Evolutionary conservation across 257 asterid species (phyloP).

Genomic region (Solanum pinnatisectum): DNA sequence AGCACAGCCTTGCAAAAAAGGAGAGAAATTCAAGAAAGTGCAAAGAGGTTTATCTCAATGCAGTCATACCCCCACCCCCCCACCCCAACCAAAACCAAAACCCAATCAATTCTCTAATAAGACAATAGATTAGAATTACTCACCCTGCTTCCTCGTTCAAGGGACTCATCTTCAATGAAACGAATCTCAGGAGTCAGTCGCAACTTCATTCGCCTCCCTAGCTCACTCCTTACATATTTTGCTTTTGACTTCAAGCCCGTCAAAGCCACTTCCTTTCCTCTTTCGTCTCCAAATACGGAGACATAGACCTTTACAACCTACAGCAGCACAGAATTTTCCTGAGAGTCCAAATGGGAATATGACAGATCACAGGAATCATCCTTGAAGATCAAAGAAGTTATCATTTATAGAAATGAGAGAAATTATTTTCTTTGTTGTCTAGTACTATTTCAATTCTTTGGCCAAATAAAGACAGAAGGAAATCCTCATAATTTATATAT

Average conservation of each 20-base stretch:
- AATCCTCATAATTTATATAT: background rate
- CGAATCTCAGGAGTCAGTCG: constrained; percentile 95
- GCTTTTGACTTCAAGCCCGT: constrained; percentile 88
- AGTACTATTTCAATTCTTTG: background rate
- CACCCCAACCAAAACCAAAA: background rate
- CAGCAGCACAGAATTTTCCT: background rate
- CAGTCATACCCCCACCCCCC: background rate
- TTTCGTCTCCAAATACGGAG: constrained; percentile 94
- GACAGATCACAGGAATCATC: background rate
- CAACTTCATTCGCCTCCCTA: constrained; percentile 93
- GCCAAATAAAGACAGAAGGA: background rate
- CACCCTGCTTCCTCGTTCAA: constrained; percentile 99
- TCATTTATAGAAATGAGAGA: background rate
- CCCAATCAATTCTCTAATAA: background rate
- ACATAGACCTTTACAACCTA: constrained; percentile 97
- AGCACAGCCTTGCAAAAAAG: background rate
- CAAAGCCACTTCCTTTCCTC: constrained; percentile 94
- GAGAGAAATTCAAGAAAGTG: background rate
- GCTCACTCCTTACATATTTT: constrained; percentile 79
- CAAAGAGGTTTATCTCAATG: background rate
- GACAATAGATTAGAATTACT: constrained; percentile 14
- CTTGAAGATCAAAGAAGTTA: background rate
- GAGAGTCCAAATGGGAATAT: background rate
- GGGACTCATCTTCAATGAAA: constrained; percentile 86
- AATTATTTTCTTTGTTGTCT: background rate